Conservation (phyloP, 169 alveolate genomes). For the Blepharisma undulans region DNA sequence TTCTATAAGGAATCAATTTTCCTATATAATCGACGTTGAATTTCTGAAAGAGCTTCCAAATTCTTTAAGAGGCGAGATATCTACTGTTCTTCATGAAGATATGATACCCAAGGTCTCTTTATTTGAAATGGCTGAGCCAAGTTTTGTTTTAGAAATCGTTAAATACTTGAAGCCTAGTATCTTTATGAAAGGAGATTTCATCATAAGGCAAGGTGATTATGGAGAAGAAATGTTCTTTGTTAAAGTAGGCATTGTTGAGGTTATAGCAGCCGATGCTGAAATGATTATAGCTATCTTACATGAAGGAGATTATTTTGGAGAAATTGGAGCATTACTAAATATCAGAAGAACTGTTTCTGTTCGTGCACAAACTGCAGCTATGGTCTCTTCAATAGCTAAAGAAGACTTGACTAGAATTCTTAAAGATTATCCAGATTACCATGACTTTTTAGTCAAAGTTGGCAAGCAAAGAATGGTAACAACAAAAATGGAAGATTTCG, state of each 20-base stretch:
- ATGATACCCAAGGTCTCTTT: conserved; percentile 49
- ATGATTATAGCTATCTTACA: conserved; percentile 50
- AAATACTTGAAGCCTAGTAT: conserved; percentile 42
- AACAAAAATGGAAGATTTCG: conserved; percentile 51
- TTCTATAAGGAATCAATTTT: conserved; percentile 36
- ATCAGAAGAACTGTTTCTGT: conserved; percentile 50
- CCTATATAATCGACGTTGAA: conserved; percentile 19
- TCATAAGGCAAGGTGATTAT: conserved; percentile 48
- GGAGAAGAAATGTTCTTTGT: conserved; percentile 59
- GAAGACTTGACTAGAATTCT: conserved; percentile 35
- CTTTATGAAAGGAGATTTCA: conserved; percentile 35
- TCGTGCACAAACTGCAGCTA: conserved; percentile 44
- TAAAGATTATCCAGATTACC: conserved; percentile 43
- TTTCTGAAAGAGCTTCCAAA: conserved; percentile 49
- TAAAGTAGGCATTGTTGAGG: conserved; percentile 48
- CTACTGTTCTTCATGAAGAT: conserved; percentile 47
- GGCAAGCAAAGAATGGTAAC: conserved; percentile 55
- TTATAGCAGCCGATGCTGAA: conserved; percentile 49
- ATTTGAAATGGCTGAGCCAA: conserved; percentile 54
- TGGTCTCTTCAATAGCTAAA: conserved; percentile 39
- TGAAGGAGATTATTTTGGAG: conserved; percentile 67
- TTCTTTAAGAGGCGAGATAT: conserved; percentile 46
- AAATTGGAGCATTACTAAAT: conserved; percentile 60
- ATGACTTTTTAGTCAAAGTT: conserved; percentile 44
- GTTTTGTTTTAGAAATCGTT: conserved; percentile 46